phyloP scores from a whole-genome alignment of 2,329 filamentous ascomycete genomes.

The Colletotrichum sp. region DNA sequence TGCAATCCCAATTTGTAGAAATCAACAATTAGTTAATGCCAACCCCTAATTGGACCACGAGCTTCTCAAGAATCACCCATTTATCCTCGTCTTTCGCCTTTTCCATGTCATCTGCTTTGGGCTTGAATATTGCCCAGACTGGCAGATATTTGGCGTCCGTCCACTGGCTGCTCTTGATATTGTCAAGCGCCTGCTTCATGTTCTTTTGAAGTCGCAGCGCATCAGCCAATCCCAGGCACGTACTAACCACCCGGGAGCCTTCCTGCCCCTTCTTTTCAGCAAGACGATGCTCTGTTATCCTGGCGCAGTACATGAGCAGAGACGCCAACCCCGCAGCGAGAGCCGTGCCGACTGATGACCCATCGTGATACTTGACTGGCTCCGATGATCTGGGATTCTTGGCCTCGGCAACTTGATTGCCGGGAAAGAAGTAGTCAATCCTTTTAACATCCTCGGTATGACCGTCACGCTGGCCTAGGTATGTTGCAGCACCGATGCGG shows the following conservation, averaged over 20 bases:
- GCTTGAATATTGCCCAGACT: background rate
- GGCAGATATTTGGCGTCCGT: background rate
- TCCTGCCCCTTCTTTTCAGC: background rate
- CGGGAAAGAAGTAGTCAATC: background rate
- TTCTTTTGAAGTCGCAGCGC: background rate
- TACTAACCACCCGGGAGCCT: background rate
- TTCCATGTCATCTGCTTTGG: background rate
- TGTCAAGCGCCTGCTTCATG: background rate
- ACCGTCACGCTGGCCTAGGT: background rate
- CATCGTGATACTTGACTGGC: background rate
- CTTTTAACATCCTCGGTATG: background rate
- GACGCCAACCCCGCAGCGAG: background rate
- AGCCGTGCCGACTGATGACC: background rate
- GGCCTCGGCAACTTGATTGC: background rate
- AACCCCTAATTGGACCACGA: background rate
- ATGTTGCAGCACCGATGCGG: background rate
- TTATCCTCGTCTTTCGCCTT: background rate
- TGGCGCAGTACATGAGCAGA: background rate
- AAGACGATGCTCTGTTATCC: background rate
- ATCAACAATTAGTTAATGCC: background rate
- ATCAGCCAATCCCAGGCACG: background rate
- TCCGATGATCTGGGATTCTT: background rate
- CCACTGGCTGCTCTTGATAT: background rate
- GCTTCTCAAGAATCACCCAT: background rate
- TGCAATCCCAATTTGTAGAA: background rate